phyloP scores from a whole-genome alignment of 164 flowering plant genomes.

The Nymphaea colorata region DNA sequence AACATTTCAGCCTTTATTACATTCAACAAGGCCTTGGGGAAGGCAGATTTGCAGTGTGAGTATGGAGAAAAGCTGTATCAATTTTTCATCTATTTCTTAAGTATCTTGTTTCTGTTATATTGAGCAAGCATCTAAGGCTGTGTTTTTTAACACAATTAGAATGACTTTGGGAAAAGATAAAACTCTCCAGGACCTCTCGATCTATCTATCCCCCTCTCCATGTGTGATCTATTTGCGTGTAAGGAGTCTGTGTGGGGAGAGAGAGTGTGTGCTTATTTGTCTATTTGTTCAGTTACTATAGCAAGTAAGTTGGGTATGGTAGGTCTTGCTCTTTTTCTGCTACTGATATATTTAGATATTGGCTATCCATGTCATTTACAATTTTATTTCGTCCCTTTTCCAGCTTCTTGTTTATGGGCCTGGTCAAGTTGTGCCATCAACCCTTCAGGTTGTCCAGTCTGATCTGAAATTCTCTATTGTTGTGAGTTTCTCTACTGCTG shows the following conservation, averaged over 20 bases:
- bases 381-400: constrained; percentile 1
- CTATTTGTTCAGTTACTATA: background rate
- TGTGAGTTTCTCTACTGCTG: constrained; percentile 41
- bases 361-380: background rate
- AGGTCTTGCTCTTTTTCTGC: background rate
- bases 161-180: no score
- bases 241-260: background rate
- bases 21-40: constrained; percentile 60
- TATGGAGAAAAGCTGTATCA: constrained; percentile 7
- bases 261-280: background rate
- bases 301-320: background rate
- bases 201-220: background rate
- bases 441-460: constrained; percentile 47
- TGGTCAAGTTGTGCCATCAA: constrained; percentile 71
- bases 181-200: no score
- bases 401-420: constrained; percentile 93
- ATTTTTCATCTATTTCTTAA: no score
- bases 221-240: background rate
- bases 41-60: constrained; percentile 90
- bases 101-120: no score
- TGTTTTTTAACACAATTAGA: no score
- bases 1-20: constrained; percentile 54
- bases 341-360: background rate
- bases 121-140: no score
- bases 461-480: constrained; percentile 49